Percentiles rank a stretch among this genome's conserved stretches.
Evolutionary conservation across 768 basidiomycete genomes (phyloP).

Genomic region (Trametes meyenii): DNA sequence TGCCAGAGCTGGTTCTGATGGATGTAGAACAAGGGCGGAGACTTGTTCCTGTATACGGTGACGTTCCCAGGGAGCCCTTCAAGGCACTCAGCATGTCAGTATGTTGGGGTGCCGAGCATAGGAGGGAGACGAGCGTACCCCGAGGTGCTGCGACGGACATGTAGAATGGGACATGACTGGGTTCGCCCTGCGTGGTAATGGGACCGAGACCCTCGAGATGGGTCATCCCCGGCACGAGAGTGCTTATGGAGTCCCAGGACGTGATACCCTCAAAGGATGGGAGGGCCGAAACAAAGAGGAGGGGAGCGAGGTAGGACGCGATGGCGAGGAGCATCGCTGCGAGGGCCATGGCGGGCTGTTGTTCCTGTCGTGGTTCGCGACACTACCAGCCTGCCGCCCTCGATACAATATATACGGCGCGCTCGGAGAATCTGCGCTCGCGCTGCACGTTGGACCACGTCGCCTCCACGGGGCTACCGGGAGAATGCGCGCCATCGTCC

Average conservation of each 20-base stretch:
- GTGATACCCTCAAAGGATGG: conserved; percentile 31
- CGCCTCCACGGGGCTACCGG: conserved; percentile 14
- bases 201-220: conserved; percentile 28
- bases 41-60: conserved; percentile 40
- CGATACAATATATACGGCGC: conserved; percentile 11
- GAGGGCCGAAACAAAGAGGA: conserved; percentile 21
- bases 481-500: conserved; percentile 8
- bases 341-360: conserved; percentile 7
- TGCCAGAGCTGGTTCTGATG: conserved; percentile 54
- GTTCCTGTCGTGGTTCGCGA: background rate
- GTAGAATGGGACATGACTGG: conserved; percentile 18
- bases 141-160: conserved; percentile 27
- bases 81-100: background rate
- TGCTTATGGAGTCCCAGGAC: conserved; percentile 26
- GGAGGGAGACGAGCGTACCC: conserved; percentile 14
- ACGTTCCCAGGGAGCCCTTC: conserved; percentile 53
- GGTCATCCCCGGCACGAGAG: conserved; percentile 31
- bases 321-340: conserved; percentile 18
- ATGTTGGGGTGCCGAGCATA: background rate
- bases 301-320: conserved; percentile 6
- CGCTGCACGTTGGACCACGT: conserved; percentile 15
- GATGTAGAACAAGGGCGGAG: conserved; percentile 57
- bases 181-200: background rate
- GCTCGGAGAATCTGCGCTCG: conserved; percentile 18
- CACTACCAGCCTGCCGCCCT: background rate